phyloP scores from a whole-genome alignment of 2,329 filamentous ascomycete genomes.

The Xylaria polymorpha region DNA sequence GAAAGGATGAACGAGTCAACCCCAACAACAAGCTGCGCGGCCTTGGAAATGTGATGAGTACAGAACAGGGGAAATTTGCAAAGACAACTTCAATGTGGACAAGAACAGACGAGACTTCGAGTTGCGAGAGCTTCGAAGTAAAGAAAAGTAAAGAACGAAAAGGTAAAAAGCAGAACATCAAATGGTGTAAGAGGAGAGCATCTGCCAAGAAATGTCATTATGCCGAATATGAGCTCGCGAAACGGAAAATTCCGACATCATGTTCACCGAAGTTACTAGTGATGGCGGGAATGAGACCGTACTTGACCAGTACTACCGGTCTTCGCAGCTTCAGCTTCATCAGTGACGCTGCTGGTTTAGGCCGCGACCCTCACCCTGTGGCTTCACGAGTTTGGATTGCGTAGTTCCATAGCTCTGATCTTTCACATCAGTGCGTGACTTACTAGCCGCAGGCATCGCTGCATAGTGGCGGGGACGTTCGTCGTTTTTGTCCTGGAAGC shows the following conservation, averaged over 20 bases:
- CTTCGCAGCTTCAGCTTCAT: slow-evolving; percentile 36
- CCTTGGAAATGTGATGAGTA: neutral
- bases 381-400: slow-evolving; percentile 25
- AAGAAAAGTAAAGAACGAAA: slow-evolving; percentile 5
- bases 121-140: slow-evolving; percentile 1
- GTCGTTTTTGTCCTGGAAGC: slow-evolving; percentile 22
- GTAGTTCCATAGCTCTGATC: neutral
- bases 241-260: neutral
- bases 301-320: slow-evolving; percentile 26
- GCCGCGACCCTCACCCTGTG: slow-evolving; percentile 15
- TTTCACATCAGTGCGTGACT: slow-evolving; percentile 6
- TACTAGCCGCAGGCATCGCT: slow-evolving; percentile 1
- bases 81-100: neutral
- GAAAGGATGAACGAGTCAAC: slow-evolving; percentile 1
- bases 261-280: slow-evolving; percentile 14
- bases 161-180: neutral
- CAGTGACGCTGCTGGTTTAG: slow-evolving; percentile 33
- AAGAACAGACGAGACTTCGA: slow-evolving; percentile 8
- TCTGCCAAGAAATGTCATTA: neutral
- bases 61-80: neutral
- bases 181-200: neutral
- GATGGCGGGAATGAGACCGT: neutral
- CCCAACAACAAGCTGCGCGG: neutral
- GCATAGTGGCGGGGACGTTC: neutral
- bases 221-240: neutral